phyloP scores from a whole-genome alignment of 768 basidiomycete genomes.

The Lactarius sp. region DNA sequence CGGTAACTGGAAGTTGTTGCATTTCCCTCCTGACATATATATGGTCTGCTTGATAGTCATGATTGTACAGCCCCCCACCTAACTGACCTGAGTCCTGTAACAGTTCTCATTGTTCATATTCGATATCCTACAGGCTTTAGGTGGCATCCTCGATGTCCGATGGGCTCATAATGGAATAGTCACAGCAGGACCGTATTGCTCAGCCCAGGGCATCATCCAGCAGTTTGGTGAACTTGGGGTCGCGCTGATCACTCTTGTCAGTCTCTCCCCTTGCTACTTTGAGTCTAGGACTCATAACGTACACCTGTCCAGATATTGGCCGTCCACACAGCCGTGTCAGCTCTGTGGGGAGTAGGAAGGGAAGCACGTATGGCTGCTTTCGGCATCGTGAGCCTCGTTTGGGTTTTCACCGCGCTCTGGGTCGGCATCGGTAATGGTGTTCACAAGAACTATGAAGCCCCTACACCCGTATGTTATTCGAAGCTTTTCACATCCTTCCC shows the following conservation, averaged over 20 bases:
- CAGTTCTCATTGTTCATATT: conserved; percentile 29
- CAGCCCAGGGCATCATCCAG: conserved; percentile 38
- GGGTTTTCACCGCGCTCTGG: neutral
- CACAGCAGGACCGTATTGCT: conserved; percentile 34
- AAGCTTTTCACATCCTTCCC: conserved; percentile 25
- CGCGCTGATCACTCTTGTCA: conserved; percentile 41
- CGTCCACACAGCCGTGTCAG: conserved; percentile 38
- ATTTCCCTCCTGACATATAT: conserved; percentile 38
- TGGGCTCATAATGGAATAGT: conserved; percentile 37
- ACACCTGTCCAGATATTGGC: conserved; percentile 27
- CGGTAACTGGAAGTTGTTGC: conserved; percentile 28
- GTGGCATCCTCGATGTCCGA: conserved; percentile 36
- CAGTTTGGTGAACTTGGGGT: conserved; percentile 41
- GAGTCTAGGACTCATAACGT: neutral
- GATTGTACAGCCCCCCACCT: neutral
- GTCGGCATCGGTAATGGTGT: neutral
- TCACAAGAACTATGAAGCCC: conserved; percentile 29
- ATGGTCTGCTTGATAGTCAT: conserved; percentile 31
- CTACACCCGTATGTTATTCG: neutral
- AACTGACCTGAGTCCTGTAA: conserved; percentile 23
- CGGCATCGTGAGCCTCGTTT: conserved; percentile 4
- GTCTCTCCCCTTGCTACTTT: conserved; percentile 1
- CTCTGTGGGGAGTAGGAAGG: conserved; percentile 36
- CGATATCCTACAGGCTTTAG: conserved; percentile 38
- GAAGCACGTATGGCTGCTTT: conserved; percentile 30